Evolutionary conservation across 2,329 filamentous ascomycete species (phyloP).

Genomic region (Epichloe aotearoae): DNA sequence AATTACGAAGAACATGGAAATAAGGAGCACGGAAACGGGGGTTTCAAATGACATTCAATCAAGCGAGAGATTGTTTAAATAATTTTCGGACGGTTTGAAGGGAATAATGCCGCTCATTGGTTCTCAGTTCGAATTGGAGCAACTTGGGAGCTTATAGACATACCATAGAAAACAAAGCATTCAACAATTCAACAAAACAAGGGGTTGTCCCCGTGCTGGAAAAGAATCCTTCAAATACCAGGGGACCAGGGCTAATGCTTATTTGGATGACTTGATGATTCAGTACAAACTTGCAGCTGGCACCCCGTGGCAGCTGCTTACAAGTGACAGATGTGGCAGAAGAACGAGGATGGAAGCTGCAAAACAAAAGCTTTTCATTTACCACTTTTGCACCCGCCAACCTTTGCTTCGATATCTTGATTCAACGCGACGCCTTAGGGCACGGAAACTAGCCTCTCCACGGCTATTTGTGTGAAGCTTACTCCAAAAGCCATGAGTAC

Average conservation of each 20-base stretch:
- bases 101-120: background rate
- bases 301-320: background rate
- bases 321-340: background rate
- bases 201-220: conserved; percentile 1
- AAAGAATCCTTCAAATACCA: background rate
- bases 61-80: conserved; percentile 1
- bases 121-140: background rate
- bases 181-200: background rate
- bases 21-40: background rate
- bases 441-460: background rate
- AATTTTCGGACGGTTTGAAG: background rate
- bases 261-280: background rate
- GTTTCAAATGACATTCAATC: background rate
- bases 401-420: background rate
- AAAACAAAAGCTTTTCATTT: background rate
- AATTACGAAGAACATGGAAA: background rate
- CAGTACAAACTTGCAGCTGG: background rate
- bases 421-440: background rate
- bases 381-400: background rate
- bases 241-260: background rate
- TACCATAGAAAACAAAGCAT: conserved; percentile 5
- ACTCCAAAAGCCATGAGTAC: conserved; percentile 4
- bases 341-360: background rate
- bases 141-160: conserved; percentile 5
- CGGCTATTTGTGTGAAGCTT: background rate